Conservation (phyloP, 2,329 filamentous ascomycete species). For the Grosmannia clavigera region DNA sequence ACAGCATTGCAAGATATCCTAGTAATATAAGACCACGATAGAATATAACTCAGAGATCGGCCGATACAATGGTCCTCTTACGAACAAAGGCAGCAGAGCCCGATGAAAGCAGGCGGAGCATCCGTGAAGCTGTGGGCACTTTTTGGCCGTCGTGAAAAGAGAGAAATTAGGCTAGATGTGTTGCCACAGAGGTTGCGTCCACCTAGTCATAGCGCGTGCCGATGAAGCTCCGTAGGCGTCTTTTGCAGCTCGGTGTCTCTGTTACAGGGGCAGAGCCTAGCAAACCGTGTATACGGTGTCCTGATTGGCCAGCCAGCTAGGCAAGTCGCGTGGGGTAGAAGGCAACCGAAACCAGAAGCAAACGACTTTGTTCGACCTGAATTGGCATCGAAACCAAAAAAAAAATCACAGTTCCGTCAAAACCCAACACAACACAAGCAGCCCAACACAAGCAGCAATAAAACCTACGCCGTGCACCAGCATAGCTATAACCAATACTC, state of each 20-base stretch:
- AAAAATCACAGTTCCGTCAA: not conserved
- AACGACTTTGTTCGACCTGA: not conserved
- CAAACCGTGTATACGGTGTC: not conserved
- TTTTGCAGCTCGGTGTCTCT: not conserved
- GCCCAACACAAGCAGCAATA: not conserved
- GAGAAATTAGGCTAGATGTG: not conserved
- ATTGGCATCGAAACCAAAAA: not conserved
- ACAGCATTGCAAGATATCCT: not conserved
- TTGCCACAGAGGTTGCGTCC: not conserved
- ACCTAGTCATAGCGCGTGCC: not conserved
- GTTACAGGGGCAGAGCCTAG: not conserved
- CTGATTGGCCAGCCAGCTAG: constrained; percentile 10
- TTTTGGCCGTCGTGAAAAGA: not conserved
- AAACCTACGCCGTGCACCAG: not conserved
- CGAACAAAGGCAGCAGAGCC: not conserved
- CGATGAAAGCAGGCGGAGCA: not conserved
- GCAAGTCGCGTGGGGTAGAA: constrained; percentile 11
- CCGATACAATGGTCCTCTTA: not conserved
- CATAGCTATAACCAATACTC: not conserved
- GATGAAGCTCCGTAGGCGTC: not conserved
- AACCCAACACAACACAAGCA: not conserved
- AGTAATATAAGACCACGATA: not conserved
- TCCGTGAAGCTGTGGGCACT: no score
- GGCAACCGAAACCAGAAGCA: constrained; percentile 7
- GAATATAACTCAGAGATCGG: not conserved